Evolutionary conservation across 169 alveolate genomes (phyloP).

Genomic region (Fabrea salina): DNA sequence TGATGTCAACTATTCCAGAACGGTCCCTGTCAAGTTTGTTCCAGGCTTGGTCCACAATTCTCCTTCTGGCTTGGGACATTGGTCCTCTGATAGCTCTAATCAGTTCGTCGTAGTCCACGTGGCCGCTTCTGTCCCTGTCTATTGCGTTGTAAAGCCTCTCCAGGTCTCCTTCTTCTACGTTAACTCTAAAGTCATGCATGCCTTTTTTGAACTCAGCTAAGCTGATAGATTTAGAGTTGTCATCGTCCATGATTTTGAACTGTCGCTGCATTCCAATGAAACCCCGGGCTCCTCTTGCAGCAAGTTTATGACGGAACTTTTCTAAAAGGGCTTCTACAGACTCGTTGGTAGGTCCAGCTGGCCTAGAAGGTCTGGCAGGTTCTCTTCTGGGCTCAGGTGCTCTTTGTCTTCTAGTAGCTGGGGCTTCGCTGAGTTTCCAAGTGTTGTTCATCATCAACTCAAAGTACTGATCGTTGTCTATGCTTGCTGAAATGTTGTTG

Average conservation of each 20-base stretch:
- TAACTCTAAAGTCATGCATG: conserved; percentile 44
- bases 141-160: conserved; percentile 48
- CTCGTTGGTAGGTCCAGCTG: background rate
- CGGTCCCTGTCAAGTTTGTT: conserved; percentile 53
- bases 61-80: conserved; percentile 45
- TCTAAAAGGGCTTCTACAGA: background rate
- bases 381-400: background rate
- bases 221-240: conserved; percentile 41
- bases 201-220: conserved; percentile 48
- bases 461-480: conserved; percentile 76
- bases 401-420: conserved; percentile 22
- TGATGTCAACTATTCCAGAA: conserved; percentile 56
- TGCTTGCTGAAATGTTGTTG: conserved; percentile 69
- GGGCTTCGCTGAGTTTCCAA: conserved; percentile 53
- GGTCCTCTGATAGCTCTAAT: conserved; percentile 52
- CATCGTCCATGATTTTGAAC: conserved; percentile 64
- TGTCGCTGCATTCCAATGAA: conserved; percentile 60
- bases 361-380: background rate
- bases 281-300: conserved; percentile 70
- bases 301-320: conserved; percentile 53
- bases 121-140: conserved; percentile 51
- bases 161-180: conserved; percentile 40
- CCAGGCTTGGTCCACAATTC: conserved; percentile 54
- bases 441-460: conserved; percentile 71
- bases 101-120: conserved; percentile 59